A percentile compares a stretch with the other conserved stretches of the same genome.
These are phyloP conservation scores for Ceratocystis eucalypticola DNA, from an alignment of 2,329 filamentous ascomycete species.

Conservation along the genomic window DNA sequence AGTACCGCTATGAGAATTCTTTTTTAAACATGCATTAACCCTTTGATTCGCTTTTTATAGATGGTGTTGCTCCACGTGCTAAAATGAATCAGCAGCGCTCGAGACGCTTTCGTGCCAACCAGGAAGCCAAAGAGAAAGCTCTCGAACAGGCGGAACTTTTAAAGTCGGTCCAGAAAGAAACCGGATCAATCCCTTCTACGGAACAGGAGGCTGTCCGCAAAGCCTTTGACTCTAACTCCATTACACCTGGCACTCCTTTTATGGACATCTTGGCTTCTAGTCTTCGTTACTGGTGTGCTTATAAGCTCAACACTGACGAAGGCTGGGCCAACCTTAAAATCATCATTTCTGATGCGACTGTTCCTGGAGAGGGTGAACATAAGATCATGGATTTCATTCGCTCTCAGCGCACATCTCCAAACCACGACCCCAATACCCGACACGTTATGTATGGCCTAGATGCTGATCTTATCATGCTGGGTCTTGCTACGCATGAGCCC, in stretches of 20 bases:
- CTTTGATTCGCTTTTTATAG: conserved; percentile 32
- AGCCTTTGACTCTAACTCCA: conserved; percentile 77
- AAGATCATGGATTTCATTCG: conserved; percentile 99
- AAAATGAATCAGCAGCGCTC: conserved; percentile 99
- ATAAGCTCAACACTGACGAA: conserved; percentile 94
- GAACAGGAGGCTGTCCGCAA: conserved; percentile 56
- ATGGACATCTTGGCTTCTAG: conserved; percentile 91
- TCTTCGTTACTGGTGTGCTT: conserved; percentile 90
- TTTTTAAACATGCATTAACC: conserved; percentile 14
- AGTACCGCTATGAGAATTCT: conserved; percentile 24
- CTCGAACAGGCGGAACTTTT: conserved; percentile 79
- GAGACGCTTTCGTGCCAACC: conserved; percentile 82
- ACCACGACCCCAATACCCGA: conserved; percentile 90
- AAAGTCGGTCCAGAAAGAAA: conserved; percentile 68
- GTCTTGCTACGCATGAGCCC: conserved; percentile 90
- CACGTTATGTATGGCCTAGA: conserved; percentile 98
- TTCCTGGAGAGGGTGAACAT: conserved; percentile 95
- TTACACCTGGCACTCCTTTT: conserved; percentile 94
- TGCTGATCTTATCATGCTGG: conserved; percentile 97
- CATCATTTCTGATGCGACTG: conserved; percentile 95
- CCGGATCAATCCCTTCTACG: conserved; percentile 36
- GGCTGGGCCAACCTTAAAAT: conserved; percentile 93
- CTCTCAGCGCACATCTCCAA: conserved; percentile 77
- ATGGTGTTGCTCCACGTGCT: conserved; percentile 90
- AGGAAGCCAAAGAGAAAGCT: conserved; percentile 89